Evolutionary conservation across 139 green algal genomes (phyloP).

Genomic region (Chara braunii): DNA sequence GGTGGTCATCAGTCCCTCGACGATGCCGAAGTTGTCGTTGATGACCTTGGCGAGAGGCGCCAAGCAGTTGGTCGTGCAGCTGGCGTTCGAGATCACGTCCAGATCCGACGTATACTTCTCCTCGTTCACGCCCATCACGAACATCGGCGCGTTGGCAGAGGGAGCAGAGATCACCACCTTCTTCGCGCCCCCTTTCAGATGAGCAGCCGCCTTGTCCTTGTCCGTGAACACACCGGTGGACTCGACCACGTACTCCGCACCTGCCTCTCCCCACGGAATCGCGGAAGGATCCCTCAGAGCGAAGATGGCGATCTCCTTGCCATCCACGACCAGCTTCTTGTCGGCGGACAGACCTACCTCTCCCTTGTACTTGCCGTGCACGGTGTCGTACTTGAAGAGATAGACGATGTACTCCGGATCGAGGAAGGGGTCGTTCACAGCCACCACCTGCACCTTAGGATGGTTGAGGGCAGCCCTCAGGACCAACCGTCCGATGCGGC

Average conservation of each 20-base stretch:
- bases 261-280: conserved; percentile 74
- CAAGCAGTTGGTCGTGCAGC: conserved; percentile 56
- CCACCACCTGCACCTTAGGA: too few relatives aligned
- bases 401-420: too few relatives aligned
- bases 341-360: too few relatives aligned
- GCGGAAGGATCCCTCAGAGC: conserved; percentile 68
- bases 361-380: too few relatives aligned
- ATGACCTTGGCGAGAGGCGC: conserved; percentile 62
- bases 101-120: conserved; percentile 40
- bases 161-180: conserved; percentile 95
- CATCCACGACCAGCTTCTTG: too few relatives aligned
- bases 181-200: conserved; percentile 72
- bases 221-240: conserved; percentile 66
- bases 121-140: conserved; percentile 54
- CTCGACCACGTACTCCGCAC: conserved; percentile 84
- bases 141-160: conserved; percentile 84
- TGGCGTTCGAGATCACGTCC: conserved; percentile 53
- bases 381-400: too few relatives aligned
- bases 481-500: too few relatives aligned
- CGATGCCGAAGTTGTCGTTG: conserved; percentile 51
- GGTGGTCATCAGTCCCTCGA: conserved; percentile 85
- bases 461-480: too few relatives aligned
- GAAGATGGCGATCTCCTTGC: too few relatives aligned
- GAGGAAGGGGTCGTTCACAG: too few relatives aligned
- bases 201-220: conserved; percentile 27